Percentiles rank a stretch among this genome's conserved stretches.
Evolutionary conservation across 176 grass and related monocot species (phyloP).

Genomic region (Aegilops speltoides): DNA sequence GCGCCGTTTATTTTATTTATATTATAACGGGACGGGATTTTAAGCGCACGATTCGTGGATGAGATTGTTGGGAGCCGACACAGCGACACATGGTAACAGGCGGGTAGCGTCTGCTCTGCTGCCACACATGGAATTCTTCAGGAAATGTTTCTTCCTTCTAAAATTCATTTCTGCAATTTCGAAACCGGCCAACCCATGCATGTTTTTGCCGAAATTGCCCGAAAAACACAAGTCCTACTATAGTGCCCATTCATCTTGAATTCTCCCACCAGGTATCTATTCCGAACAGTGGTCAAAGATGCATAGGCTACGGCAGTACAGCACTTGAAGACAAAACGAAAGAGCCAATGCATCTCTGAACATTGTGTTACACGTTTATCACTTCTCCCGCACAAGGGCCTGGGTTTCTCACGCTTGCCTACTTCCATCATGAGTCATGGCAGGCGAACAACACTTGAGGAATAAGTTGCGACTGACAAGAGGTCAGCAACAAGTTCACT

Average conservation of each 20-base stretch:
- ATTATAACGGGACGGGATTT: not conserved
- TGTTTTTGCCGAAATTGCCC: not conserved
- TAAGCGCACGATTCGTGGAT: not conserved
- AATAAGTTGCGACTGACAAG: constrained; percentile 20
- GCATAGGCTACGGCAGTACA: not conserved
- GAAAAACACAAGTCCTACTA: not conserved
- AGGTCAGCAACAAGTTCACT: constrained; percentile 37
- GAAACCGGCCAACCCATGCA: not conserved
- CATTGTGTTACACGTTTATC: not conserved
- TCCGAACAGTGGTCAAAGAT: not conserved
- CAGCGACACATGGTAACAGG: not conserved
- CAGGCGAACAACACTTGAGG: not conserved
- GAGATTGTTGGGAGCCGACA: not conserved
- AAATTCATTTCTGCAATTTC: not conserved
- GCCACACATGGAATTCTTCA: not conserved
- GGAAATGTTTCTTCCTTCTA: not conserved
- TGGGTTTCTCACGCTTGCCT: not conserved
- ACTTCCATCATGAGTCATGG: not conserved
- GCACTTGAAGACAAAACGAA: not conserved
- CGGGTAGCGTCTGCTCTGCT: not conserved
- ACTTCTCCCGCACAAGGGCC: not conserved
- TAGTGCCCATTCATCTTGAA: not conserved
- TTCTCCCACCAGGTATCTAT: not conserved
- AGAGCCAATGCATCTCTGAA: not conserved
- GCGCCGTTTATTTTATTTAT: not conserved